These are phyloP conservation scores for Acacia acuminata DNA, from an alignment of 306 rosid genomes.

Conservation along the genomic window DNA sequence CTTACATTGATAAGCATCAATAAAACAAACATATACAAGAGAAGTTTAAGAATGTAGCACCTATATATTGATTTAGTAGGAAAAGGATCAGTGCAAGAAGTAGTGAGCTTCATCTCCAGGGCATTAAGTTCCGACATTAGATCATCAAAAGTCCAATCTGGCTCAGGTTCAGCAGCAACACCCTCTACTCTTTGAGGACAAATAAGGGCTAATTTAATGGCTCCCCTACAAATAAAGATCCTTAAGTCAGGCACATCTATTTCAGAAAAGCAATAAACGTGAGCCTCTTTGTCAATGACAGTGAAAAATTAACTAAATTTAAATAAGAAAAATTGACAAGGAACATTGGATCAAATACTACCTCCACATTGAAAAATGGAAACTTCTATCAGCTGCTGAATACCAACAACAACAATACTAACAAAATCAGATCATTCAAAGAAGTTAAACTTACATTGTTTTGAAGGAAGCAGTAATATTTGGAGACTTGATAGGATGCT, in stretches of 20 bases:
- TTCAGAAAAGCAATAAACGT: not conserved
- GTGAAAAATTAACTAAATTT: not conserved
- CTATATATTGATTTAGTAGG: slow-evolving; percentile 43
- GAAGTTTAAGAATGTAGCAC: slow-evolving; percentile 32
- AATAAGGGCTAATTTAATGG: slow-evolving; percentile 53
- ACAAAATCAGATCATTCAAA: not conserved
- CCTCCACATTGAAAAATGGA: not conserved
- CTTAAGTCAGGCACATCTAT: slow-evolving; percentile 1
- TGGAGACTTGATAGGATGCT: not conserved
- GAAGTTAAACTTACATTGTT: not conserved
- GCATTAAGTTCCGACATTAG: slow-evolving; percentile 65
- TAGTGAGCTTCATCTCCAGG: slow-evolving; percentile 55
- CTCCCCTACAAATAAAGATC: slow-evolving; percentile 52
- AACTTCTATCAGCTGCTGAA: not conserved
- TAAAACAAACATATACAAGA: not conserved
- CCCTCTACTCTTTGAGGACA: slow-evolving; percentile 46
- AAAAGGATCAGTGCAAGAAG: slow-evolving; percentile 41
- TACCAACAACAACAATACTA: not conserved
- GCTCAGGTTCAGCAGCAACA: slow-evolving; percentile 61
- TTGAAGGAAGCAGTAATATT: not conserved
- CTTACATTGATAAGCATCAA: not conserved
- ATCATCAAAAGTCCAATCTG: slow-evolving; percentile 75
- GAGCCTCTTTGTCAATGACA: not conserved
- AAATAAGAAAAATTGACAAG: not conserved
- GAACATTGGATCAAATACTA: not conserved